A percentile compares a stretch with the other conserved stretches of the same genome.
Evolutionary conservation across 2,329 filamentous ascomycete genomes (phyloP).

Genomic region (Cercospora berteroae): DNA sequence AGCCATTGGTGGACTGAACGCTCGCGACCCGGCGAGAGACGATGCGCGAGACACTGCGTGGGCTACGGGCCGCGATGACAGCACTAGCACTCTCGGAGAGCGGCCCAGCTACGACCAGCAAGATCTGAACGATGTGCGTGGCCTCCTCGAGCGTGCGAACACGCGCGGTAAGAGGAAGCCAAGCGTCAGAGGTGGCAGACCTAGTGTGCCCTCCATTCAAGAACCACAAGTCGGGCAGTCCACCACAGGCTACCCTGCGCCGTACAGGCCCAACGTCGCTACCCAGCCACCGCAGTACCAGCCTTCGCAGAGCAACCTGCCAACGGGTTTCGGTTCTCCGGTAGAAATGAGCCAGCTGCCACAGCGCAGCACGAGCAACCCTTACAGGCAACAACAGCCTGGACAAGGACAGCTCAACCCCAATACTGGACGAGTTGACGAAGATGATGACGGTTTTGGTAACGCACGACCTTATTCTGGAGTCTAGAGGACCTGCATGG

Average conservation of each 20-base stretch:
- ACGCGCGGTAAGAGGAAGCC: constrained; percentile 45
- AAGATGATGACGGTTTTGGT: constrained; percentile 25
- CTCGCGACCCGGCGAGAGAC: constrained; percentile 45
- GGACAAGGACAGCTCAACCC: constrained; percentile 8
- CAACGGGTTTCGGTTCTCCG: constrained; percentile 12
- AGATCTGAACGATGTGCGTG: constrained; percentile 48
- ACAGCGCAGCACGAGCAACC: constrained; percentile 28
- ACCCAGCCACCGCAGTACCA: constrained; percentile 17
- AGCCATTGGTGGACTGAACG: constrained; percentile 45
- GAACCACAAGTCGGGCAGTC: constrained; percentile 24
- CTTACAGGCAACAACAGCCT: constrained; percentile 20
- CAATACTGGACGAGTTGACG: constrained; percentile 15
- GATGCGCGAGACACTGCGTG: constrained; percentile 43
- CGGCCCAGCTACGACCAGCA: constrained; percentile 46
- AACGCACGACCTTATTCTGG: constrained; percentile 25
- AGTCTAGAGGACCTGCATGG: constrained; percentile 18
- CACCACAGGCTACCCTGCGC: constrained; percentile 7
- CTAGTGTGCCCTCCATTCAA: constrained; percentile 33
- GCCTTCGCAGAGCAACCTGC: constrained; percentile 16
- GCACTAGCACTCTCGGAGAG: constrained; percentile 36
- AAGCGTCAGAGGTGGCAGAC: constrained; percentile 21
- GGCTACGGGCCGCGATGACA: constrained; percentile 42
- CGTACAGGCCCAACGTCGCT: constrained; percentile 15
- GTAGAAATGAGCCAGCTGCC: constrained; percentile 29
- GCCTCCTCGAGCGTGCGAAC: constrained; percentile 46